These are phyloP conservation scores for Termitomyces bulborhizus DNA, from an alignment of 768 basidiomycete genomes.

Conservation along the genomic window DNA sequence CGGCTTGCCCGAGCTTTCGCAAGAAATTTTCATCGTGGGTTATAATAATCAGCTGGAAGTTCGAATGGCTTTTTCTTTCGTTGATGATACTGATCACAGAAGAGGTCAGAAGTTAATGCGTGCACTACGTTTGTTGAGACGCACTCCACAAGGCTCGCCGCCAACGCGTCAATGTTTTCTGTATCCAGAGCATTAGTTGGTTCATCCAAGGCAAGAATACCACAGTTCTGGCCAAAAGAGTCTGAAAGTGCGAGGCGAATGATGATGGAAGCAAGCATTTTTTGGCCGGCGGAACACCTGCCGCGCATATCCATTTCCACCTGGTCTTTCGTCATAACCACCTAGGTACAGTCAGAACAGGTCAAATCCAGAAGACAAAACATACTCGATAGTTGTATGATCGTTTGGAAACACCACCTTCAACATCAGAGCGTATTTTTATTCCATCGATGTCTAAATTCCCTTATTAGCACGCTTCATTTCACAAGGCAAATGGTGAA, in stretches of 20 bases:
- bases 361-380: constrained; percentile 2
- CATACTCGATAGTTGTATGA: constrained; percentile 94
- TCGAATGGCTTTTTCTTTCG: constrained; percentile 80
- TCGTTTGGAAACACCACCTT: constrained; percentile 83
- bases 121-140: constrained; percentile 22
- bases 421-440: constrained; percentile 88
- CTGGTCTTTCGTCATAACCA: constrained; percentile 98
- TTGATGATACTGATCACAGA: constrained; percentile 74
- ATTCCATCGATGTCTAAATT: constrained; percentile 94
- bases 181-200: constrained; percentile 96
- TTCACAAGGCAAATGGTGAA: not conserved
- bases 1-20: constrained; percentile 79
- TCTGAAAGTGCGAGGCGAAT: constrained; percentile 96
- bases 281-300: constrained; percentile 96
- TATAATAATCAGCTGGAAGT: constrained; percentile 95
- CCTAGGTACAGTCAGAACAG: constrained; percentile 38
- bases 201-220: constrained; percentile 95
- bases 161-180: constrained; percentile 94
- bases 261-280: constrained; percentile 97
- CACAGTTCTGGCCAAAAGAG: constrained; percentile 96
- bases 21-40: constrained; percentile 98
- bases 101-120: not conserved
- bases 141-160: constrained; percentile 86
- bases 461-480: not conserved
- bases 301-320: constrained; percentile 99